Evolutionary conservation across 2,329 filamentous ascomycete species (phyloP).

Genomic region (Arthrobotrys megalospora): DNA sequence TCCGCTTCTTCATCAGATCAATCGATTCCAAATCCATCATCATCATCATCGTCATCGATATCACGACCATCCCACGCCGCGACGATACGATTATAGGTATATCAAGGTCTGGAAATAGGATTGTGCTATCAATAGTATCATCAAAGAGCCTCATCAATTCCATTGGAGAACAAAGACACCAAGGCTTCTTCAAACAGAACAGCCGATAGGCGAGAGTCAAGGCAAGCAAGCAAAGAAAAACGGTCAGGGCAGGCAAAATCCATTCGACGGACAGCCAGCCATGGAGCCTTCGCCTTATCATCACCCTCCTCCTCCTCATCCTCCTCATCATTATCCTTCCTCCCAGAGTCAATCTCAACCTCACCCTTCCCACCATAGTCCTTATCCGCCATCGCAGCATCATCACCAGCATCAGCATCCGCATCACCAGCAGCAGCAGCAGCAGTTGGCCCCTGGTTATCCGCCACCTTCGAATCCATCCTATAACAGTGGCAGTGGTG

Average conservation of each 20-base stretch:
- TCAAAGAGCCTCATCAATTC: conserved; percentile 2
- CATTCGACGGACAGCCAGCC: conserved; percentile 11
- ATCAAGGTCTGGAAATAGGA: too few species aligned
- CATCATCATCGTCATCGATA: too few species aligned
- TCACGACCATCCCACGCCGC: too few species aligned
- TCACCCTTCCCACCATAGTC: conserved; percentile 11
- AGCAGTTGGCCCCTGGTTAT: conserved; percentile 44
- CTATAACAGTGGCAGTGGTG: background rate
- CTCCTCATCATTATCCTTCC: conserved; percentile 23
- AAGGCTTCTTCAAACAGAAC: conserved; percentile 28
- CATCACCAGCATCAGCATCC: conserved; percentile 16
- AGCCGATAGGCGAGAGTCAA: conserved; percentile 30
- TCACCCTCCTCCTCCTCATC: conserved; percentile 11
- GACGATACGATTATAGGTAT: too few species aligned
- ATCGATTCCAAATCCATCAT: too few species aligned
- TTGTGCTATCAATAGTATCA: background rate
- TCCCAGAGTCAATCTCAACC: conserved; percentile 7
- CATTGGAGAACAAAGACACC: conserved; percentile 7
- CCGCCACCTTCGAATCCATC: conserved; percentile 43
- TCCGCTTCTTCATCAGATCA: too few species aligned
- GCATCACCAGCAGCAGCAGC: conserved; percentile 31
- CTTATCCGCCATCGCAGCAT: conserved; percentile 5
- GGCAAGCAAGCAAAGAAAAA: background rate
- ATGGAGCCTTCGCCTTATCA: conserved; percentile 47
- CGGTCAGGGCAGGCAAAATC: conserved; percentile 4